These are phyloP conservation scores for Coccomyxa subellipsoidea DNA, from an alignment of 163 green algal genomes.

Conservation along the genomic window DNA sequence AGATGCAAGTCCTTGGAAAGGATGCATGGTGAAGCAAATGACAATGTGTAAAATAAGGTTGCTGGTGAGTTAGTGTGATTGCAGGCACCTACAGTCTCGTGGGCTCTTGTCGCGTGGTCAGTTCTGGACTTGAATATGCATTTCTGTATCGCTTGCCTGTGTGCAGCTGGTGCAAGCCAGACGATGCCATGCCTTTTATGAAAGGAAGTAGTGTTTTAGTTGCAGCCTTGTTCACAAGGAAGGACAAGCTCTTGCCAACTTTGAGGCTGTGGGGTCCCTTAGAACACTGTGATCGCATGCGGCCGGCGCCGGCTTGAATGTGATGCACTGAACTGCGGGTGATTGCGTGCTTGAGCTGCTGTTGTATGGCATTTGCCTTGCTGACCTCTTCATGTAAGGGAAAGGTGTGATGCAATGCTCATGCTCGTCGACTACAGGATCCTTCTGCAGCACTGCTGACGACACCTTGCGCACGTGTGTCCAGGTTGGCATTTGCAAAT, in stretches of 20 bases:
- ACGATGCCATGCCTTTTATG: neutral
- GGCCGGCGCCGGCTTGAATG: neutral
- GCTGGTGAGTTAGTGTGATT: neutral
- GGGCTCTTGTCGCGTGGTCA: neutral
- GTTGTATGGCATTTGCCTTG: neutral
- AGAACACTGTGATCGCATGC: neutral
- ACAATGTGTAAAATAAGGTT: neutral
- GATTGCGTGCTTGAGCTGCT: neutral
- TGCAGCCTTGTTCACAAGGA: neutral
- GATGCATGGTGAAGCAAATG: neutral
- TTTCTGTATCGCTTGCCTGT: neutral
- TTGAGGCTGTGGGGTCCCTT: neutral
- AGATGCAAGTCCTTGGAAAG: neutral
- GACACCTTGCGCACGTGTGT: too few relatives aligned
- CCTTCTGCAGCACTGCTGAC: too few relatives aligned
- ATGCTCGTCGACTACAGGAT: too few relatives aligned
- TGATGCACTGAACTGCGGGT: neutral
- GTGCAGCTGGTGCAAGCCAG: neutral
- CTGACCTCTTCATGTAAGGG: neutral
- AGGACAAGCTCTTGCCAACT: neutral
- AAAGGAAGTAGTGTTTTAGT: neutral
- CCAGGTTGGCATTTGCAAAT: too few relatives aligned
- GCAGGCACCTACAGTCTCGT: neutral
- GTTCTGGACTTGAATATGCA: neutral
- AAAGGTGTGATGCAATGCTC: too few relatives aligned